phyloP scores from a whole-genome alignment of 257 asterid genomes.

The Agastache rugosa region DNA sequence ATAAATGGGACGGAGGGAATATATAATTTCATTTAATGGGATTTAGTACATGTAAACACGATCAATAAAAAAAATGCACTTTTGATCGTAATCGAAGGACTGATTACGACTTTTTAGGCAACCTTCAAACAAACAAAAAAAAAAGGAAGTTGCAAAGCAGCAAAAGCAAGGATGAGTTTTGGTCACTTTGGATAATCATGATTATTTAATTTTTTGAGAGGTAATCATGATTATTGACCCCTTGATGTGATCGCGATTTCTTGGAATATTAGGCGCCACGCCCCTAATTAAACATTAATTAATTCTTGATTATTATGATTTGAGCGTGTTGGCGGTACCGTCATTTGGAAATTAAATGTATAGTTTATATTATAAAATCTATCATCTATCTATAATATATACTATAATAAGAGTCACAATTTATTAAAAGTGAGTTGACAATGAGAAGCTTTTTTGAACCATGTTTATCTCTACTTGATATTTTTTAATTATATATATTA shows the following conservation, averaged over 20 bases:
- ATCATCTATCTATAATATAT: not conserved
- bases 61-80: not conserved
- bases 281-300: not conserved
- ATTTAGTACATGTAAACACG: not conserved
- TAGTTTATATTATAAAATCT: not conserved
- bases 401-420: not conserved
- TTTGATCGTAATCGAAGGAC: not conserved
- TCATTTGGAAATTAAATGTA: not conserved
- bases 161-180: slow-evolving; percentile 8
- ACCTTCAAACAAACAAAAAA: not conserved
- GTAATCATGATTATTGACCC: slow-evolving; percentile 39
- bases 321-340: slow-evolving; percentile 37
- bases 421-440: not conserved
- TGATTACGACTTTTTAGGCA: not conserved
- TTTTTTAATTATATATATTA: not conserved
- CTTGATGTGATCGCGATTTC: slow-evolving; percentile 28
- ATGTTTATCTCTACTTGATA: not conserved
- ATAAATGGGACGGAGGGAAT: too few relatives aligned
- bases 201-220: slow-evolving; percentile 6
- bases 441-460: not conserved
- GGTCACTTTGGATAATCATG: slow-evolving; percentile 33
- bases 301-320: not conserved
- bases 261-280: slow-evolving; percentile 47
- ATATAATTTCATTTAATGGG: too few relatives aligned
- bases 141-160: not conserved